Conservation (phyloP, 371 early-diverging fungal genomes). For the Apophysomyces elegans region DNA sequence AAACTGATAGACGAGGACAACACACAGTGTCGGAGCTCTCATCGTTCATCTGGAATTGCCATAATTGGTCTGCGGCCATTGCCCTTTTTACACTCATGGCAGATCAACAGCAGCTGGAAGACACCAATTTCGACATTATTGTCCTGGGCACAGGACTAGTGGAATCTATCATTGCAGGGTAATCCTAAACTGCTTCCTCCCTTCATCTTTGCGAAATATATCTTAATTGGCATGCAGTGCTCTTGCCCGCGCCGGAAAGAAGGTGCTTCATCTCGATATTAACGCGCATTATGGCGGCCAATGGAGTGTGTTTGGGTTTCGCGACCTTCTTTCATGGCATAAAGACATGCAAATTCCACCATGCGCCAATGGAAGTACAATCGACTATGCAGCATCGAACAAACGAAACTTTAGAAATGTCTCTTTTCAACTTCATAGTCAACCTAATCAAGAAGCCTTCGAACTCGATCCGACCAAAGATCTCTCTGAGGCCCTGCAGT, state of each 20-base stretch:
- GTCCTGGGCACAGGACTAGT: constrained; percentile 91
- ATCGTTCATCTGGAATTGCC: not conserved
- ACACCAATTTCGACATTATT: constrained; percentile 75
- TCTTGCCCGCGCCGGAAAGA: constrained; percentile 77
- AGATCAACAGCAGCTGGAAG: constrained; percentile 26
- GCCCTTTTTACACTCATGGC: not conserved
- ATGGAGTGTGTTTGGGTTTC: constrained; percentile 66
- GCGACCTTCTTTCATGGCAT: constrained; percentile 56
- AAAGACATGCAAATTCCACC: not conserved
- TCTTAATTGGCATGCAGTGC: constrained; percentile 48
- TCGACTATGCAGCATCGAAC: constrained; percentile 26
- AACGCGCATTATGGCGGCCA: constrained; percentile 87
- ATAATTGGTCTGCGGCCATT: not conserved
- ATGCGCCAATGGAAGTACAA: not conserved
- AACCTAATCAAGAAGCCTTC: not conserved
- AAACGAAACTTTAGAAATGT: constrained; percentile 21
- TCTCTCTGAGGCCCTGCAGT: constrained; percentile 17
- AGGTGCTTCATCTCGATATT: constrained; percentile 91
- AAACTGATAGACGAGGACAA: no score
- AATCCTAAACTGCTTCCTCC: constrained; percentile 17
- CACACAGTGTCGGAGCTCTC: constrained; percentile 1
- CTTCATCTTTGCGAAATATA: not conserved
- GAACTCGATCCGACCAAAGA: not conserved
- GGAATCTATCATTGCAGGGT: constrained; percentile 88
- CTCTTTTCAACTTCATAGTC: not conserved